Evolutionary conservation across 2,329 filamentous ascomycete genomes (phyloP).

Genomic region (Rugonectria rugulosa): DNA sequence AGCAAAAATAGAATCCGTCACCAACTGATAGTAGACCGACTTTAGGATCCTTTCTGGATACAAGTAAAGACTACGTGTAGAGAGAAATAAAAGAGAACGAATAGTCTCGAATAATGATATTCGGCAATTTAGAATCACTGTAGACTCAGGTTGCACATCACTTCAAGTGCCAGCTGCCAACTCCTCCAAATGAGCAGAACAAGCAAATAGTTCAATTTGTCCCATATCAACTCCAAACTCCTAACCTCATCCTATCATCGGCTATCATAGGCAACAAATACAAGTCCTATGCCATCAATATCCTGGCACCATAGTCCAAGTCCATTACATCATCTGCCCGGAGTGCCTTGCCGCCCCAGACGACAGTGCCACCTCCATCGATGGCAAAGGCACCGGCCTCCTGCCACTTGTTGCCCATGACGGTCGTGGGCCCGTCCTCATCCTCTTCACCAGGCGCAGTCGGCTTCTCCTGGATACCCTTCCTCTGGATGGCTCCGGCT

Average conservation of each 20-base stretch:
- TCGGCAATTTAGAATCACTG: too few relatives aligned
- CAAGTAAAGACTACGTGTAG: too few relatives aligned
- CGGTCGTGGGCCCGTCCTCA: conserved; percentile 49
- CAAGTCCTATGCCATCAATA: conserved; percentile 39
- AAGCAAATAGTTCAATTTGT: too few relatives aligned
- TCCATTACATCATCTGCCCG: conserved; percentile 60
- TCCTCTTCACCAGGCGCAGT: conserved; percentile 29
- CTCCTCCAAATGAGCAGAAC: too few relatives aligned
- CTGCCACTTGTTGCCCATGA: conserved; percentile 65
- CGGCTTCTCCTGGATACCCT: conserved; percentile 37
- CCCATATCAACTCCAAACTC: conserved; percentile 13
- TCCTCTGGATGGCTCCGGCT: conserved; percentile 53
- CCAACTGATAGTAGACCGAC: too few relatives aligned
- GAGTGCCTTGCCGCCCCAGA: conserved; percentile 58
- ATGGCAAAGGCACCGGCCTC: conserved; percentile 61
- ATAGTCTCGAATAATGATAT: too few relatives aligned
- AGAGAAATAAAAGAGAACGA: too few relatives aligned
- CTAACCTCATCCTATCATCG: not conserved
- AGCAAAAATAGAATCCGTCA: too few relatives aligned
- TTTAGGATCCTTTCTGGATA: too few relatives aligned
- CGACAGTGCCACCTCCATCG: conserved; percentile 56
- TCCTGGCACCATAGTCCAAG: conserved; percentile 57
- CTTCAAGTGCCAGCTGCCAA: too few relatives aligned
- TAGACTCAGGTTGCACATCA: too few relatives aligned
- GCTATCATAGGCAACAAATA: not conserved